phyloP scores from a whole-genome alignment of 139 green algal species.

The Dunaliella primolecta region DNA sequence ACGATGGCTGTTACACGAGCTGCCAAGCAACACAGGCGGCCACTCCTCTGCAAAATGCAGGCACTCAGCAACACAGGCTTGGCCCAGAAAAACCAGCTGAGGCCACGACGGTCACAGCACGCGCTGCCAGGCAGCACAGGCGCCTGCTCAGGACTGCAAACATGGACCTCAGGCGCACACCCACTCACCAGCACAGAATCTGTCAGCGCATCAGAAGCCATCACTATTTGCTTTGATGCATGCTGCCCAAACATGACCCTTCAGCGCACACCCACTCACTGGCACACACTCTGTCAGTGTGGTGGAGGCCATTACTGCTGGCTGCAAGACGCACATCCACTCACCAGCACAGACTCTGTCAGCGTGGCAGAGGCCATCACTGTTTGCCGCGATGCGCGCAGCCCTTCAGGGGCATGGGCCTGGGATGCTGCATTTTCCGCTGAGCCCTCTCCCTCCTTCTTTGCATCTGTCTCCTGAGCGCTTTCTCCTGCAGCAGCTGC shows the following conservation, averaged over 20 bases:
- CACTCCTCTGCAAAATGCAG: too few species aligned
- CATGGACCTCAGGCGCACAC: too few species aligned
- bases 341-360: conserved; percentile 51
- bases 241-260: too few species aligned
- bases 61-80: too few species aligned
- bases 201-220: conserved; percentile 80
- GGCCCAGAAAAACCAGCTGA: too few species aligned
- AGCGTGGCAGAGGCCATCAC: conserved; percentile 82
- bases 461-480: neutral
- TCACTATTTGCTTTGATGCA: conserved; percentile 57
- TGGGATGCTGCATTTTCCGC: neutral
- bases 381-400: conserved; percentile 47
- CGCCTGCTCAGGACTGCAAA: too few species aligned
- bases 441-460: neutral
- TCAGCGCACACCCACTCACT: too few species aligned
- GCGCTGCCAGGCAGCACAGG: too few species aligned
- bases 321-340: neutral
- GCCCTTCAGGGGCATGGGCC: neutral
- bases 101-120: too few species aligned
- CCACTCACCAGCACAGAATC: conserved; percentile 46
- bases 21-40: too few species aligned
- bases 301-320: neutral
- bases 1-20: too few species aligned
- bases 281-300: neutral
- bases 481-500: conserved; percentile 7